A percentile compares a stretch with the other conserved stretches of the same genome.
Evolutionary conservation across 2,329 filamentous ascomycete genomes (phyloP).

Genomic region (Neodidymelliopsis sp.): DNA sequence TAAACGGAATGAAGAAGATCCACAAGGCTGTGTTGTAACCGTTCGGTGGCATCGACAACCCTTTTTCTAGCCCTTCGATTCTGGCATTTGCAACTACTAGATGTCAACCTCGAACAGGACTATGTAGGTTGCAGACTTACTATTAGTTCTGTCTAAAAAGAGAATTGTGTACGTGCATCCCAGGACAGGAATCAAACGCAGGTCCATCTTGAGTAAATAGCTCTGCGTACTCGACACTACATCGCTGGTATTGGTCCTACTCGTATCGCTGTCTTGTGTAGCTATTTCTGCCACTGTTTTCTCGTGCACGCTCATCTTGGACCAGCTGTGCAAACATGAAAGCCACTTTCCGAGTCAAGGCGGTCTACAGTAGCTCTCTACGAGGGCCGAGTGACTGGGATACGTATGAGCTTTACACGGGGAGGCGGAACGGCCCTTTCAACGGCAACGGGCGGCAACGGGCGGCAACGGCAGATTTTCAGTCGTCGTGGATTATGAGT

Average conservation of each 20-base stretch:
- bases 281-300: constrained; percentile 24
- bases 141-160: constrained; percentile 73
- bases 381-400: neutral
- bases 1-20: constrained; percentile 87
- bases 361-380: neutral
- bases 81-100: constrained; percentile 72
- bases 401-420: neutral
- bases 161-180: constrained; percentile 75
- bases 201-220: constrained; percentile 67
- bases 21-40: constrained; percentile 78
- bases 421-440: constrained; percentile 7
- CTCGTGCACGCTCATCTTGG: constrained; percentile 20
- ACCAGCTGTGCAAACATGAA: neutral
- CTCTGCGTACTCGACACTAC: constrained; percentile 39
- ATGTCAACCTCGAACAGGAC: neutral
- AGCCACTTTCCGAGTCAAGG: neutral
- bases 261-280: constrained; percentile 22
- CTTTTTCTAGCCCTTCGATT: constrained; percentile 61
- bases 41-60: constrained; percentile 67
- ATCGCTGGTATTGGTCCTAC: constrained; percentile 19
- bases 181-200: constrained; percentile 67
- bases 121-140: constrained; percentile 18
- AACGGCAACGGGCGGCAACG: constrained; percentile 5
- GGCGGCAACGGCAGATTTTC: constrained; percentile 4
- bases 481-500: neutral